These are phyloP conservation scores for Boletus rubropictus DNA, from an alignment of 768 basidiomycete species.

Conservation along the genomic window DNA sequence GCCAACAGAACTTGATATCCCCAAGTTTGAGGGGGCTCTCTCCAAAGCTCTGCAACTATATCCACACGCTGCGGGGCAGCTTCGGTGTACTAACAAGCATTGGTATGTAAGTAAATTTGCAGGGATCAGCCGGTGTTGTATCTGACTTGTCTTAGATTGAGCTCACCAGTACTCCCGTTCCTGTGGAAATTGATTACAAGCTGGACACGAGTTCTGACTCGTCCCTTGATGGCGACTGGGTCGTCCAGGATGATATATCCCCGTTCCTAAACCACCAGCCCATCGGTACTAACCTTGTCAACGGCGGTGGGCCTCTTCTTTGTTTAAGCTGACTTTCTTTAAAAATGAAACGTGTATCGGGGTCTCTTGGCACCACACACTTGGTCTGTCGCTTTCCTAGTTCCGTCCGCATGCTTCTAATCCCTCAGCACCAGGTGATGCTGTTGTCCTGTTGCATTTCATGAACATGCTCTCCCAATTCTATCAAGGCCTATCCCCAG, in stretches of 20 bases:
- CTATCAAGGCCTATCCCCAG: conserved; percentile 22
- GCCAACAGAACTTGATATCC: conserved; percentile 9
- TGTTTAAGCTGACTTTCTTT: conserved; percentile 27
- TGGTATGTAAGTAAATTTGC: conserved; percentile 19
- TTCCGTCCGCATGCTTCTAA: neutral
- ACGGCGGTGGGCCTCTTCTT: conserved; percentile 18
- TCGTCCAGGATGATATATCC: conserved; percentile 22
- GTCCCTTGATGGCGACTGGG: conserved; percentile 21
- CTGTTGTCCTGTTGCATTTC: conserved; percentile 23
- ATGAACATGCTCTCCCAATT: conserved; percentile 26
- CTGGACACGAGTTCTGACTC: conserved; percentile 3
- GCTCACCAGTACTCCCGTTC: conserved; percentile 17
- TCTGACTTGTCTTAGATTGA: conserved; percentile 17
- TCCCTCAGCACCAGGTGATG: conserved; percentile 24
- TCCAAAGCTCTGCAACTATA: conserved; percentile 21
- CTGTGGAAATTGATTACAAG: conserved; percentile 14
- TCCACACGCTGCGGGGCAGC: conserved; percentile 23
- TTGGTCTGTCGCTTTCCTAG: conserved; percentile 20
- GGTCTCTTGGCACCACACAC: conserved; percentile 33
- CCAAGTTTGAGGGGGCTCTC: conserved; percentile 22
- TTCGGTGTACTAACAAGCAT: conserved; percentile 5
- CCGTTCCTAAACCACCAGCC: conserved; percentile 15
- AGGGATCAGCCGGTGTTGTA: neutral
- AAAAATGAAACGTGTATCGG: conserved; percentile 25
- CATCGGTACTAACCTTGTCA: conserved; percentile 10